These are phyloP conservation scores for Trametes hirsuta DNA, from an alignment of 1,284 basidiomycete species.

Conservation along the genomic window DNA sequence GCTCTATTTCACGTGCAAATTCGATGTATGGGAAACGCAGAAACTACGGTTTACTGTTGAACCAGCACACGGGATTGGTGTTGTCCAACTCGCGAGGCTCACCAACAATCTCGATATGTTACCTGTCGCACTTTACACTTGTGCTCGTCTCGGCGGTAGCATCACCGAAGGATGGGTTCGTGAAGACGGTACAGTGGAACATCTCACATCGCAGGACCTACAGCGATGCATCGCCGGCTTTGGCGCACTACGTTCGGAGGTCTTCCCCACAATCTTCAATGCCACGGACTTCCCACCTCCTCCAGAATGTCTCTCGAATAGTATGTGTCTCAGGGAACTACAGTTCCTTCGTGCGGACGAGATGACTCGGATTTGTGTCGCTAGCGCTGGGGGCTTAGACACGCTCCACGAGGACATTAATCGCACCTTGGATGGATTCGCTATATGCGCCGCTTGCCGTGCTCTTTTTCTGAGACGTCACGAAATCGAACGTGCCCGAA, in stretches of 20 bases:
- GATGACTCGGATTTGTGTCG: no score
- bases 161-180: not conserved
- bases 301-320: not conserved
- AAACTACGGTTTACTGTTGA: not conserved
- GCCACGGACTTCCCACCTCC: not conserved
- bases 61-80: not conserved
- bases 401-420: no score
- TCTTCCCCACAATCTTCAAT: not conserved
- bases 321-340: not conserved
- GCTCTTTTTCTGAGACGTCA: no score
- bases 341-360: no score
- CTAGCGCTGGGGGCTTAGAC: no score
- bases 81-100: not conserved
- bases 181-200: not conserved
- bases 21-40: not conserved
- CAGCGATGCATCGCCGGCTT: not conserved
- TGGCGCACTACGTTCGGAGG: not conserved
- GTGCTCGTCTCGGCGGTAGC: not conserved
- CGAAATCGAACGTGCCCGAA: no score
- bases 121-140: not conserved
- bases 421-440: no score
- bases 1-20: not conserved
- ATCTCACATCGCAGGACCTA: not conserved
- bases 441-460: no score
- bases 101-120: not conserved